A percentile compares a stretch with the other conserved stretches of the same genome.
Conservation (phyloP, 352 stramenopile species). For the Blastocystis sp. region DNA sequence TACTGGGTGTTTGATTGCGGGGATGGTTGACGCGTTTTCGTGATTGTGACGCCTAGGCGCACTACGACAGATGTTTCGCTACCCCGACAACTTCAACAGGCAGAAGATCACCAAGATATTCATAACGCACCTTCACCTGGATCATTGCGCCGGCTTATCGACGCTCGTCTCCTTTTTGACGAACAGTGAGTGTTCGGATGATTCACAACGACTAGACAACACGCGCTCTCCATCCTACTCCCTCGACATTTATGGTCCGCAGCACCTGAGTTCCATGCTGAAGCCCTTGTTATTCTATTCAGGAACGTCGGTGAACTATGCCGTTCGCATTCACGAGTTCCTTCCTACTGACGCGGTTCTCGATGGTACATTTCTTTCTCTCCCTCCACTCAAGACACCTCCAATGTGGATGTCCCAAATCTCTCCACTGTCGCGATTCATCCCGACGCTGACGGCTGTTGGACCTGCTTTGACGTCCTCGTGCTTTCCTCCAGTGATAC, state of each 20-base stretch:
- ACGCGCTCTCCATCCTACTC: slow-evolving; percentile 42
- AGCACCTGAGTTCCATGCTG: slow-evolving; percentile 80
- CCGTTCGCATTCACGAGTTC: slow-evolving; percentile 55
- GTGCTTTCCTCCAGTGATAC: background rate
- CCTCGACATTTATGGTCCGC: slow-evolving; percentile 78
- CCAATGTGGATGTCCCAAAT: slow-evolving; percentile 51
- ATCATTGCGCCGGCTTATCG: slow-evolving; percentile 82
- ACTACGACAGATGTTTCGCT: slow-evolving; percentile 26
- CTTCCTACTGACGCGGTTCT: slow-evolving; percentile 77
- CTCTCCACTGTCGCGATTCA: slow-evolving; percentile 25
- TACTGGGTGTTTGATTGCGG: slow-evolving; percentile 69
- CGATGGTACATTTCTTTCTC: slow-evolving; percentile 77
- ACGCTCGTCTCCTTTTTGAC: slow-evolving; percentile 75
- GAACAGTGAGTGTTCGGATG: slow-evolving; percentile 40
- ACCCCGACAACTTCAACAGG: background rate
- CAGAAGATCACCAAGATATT: slow-evolving; percentile 80
- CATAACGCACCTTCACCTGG: slow-evolving; percentile 82
- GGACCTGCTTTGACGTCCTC: slow-evolving; percentile 17
- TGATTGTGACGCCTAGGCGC: slow-evolving; percentile 12
- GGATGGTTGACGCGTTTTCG: background rate
- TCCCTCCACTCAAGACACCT: slow-evolving; percentile 2
- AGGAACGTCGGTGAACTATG: slow-evolving; percentile 77
- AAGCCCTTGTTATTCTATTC: slow-evolving; percentile 77
- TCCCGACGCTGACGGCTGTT: slow-evolving; percentile 63
- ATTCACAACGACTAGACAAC: too few species aligned